phyloP scores from a whole-genome alignment of 1,139 yeast species.

The Diutina ranongensis region DNA sequence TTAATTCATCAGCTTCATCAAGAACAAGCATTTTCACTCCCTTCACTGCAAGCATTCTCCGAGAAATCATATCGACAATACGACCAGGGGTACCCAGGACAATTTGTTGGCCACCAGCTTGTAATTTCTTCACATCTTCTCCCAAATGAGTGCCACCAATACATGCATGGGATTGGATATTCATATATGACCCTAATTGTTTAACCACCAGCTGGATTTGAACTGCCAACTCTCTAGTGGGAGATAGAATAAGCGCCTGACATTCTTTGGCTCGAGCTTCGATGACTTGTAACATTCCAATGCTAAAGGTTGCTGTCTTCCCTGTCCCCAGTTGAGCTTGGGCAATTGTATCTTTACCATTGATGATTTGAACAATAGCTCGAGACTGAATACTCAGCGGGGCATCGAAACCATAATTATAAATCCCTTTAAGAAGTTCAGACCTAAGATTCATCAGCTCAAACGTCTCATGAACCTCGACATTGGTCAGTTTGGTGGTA shows the following conservation, averaged over 20 bases:
- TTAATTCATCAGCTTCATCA: slow-evolving; percentile 92
- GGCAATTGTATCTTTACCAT: slow-evolving; percentile 87
- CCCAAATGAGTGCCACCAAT: slow-evolving; percentile 87
- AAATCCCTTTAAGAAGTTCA: slow-evolving; percentile 60
- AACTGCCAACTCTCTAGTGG: slow-evolving; percentile 90
- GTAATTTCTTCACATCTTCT: slow-evolving; percentile 62
- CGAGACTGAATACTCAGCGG: slow-evolving; percentile 95
- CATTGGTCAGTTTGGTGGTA: slow-evolving; percentile 39
- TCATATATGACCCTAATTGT: slow-evolving; percentile 81
- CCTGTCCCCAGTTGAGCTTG: slow-evolving; percentile 99
- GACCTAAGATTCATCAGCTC: slow-evolving; percentile 75
- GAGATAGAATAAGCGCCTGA: slow-evolving; percentile 81
- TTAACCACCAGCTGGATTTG: slow-evolving; percentile 82
- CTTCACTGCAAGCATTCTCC: slow-evolving; percentile 58
- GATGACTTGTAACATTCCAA: slow-evolving; percentile 77
- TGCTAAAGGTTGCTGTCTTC: slow-evolving; percentile 92
- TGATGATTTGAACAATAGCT: slow-evolving; percentile 85
- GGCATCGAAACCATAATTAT: slow-evolving; percentile 83
- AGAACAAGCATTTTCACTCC: slow-evolving; percentile 71
- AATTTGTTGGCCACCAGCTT: slow-evolving; percentile 68
- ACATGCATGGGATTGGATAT: slow-evolving; percentile 76
- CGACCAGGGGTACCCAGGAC: slow-evolving; percentile 97
- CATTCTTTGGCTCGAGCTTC: slow-evolving; percentile 57
- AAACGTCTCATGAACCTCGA: slow-evolving; percentile 55
- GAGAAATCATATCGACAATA: slow-evolving; percentile 75